A percentile compares a stretch with the other conserved stretches of the same genome.
These are phyloP conservation scores for Kregervanrija delftensis DNA, from an alignment of 805 yeast genomes.

Conservation along the genomic window DNA sequence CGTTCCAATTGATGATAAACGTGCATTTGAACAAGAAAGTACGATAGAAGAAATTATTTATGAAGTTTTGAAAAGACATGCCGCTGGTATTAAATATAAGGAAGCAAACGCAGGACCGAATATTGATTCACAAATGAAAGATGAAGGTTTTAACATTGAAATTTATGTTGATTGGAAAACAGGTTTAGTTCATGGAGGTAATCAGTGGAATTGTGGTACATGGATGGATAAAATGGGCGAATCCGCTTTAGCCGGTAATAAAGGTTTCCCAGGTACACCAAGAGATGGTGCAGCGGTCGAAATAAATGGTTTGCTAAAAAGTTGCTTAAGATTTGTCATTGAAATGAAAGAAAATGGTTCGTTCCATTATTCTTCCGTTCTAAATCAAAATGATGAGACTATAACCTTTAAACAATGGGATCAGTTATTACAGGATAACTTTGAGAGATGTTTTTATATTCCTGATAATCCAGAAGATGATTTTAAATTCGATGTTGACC, in stretches of 20 bases:
- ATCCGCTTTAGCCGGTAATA: slow-evolving; percentile 70
- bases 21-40: slow-evolving; percentile 68
- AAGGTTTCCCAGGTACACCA: slow-evolving; percentile 96
- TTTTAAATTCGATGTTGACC: slow-evolving; percentile 50
- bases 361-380: slow-evolving; percentile 54
- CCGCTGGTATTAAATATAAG: slow-evolving; percentile 76
- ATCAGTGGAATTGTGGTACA: slow-evolving; percentile 90
- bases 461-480: slow-evolving; percentile 66
- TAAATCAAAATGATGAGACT: slow-evolving; percentile 47
- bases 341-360: slow-evolving; percentile 45
- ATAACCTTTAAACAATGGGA: slow-evolving; percentile 71
- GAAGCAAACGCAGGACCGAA: slow-evolving; percentile 93
- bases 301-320: slow-evolving; percentile 81
- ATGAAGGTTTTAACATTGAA: slow-evolving; percentile 84
- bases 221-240: slow-evolving; percentile 99
- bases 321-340: slow-evolving; percentile 74
- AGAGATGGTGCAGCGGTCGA: slow-evolving; percentile 96
- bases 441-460: slow-evolving; percentile 72
- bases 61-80: slow-evolving; percentile 84
- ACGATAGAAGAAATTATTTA: slow-evolving; percentile 70
- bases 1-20: slow-evolving; percentile 57
- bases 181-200: slow-evolving; percentile 87
- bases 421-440: slow-evolving; percentile 54
- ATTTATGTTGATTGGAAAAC: slow-evolving; percentile 81
- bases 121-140: slow-evolving; percentile 86